Conservation (phyloP, 2,329 filamentous ascomycete genomes). For the Blastomyces emzantsi region DNA sequence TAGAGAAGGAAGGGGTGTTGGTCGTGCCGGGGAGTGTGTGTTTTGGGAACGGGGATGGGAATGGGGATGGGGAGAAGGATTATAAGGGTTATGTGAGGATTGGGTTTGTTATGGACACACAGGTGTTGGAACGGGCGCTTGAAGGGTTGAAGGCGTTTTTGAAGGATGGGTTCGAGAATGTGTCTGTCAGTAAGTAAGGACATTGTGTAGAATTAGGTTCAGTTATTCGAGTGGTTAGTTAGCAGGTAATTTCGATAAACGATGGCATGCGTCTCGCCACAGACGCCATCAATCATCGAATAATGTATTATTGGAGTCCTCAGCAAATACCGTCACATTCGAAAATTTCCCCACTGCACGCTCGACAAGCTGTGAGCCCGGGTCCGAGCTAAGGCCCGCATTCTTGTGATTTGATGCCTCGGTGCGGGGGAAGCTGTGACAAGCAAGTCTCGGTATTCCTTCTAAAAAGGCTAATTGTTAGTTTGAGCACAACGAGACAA, state of each 20-base stretch:
- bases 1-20: constrained; percentile 62
- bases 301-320: no score
- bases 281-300: no score
- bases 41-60: constrained; percentile 48
- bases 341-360: neutral
- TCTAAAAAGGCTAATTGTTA: neutral
- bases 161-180: constrained; percentile 47
- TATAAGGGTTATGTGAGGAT: constrained; percentile 69
- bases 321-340: neutral
- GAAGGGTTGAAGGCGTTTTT: constrained; percentile 47
- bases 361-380: no score
- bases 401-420: neutral
- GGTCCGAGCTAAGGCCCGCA: no score
- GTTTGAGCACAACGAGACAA: neutral
- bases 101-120: constrained; percentile 64
- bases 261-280: no score
- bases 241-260: neutral
- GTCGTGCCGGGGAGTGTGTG: constrained; percentile 63
- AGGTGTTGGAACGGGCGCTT: constrained; percentile 58
- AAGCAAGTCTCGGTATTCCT: neutral
- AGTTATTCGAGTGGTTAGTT: neutral
- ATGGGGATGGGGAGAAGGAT: constrained; percentile 44
- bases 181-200: constrained; percentile 21
- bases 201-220: no score
- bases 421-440: neutral